Percentiles rank a stretch among this genome's conserved stretches.
Evolutionary conservation across 176 grass and related monocot species (phyloP).

Genomic region (Poa annua): DNA sequence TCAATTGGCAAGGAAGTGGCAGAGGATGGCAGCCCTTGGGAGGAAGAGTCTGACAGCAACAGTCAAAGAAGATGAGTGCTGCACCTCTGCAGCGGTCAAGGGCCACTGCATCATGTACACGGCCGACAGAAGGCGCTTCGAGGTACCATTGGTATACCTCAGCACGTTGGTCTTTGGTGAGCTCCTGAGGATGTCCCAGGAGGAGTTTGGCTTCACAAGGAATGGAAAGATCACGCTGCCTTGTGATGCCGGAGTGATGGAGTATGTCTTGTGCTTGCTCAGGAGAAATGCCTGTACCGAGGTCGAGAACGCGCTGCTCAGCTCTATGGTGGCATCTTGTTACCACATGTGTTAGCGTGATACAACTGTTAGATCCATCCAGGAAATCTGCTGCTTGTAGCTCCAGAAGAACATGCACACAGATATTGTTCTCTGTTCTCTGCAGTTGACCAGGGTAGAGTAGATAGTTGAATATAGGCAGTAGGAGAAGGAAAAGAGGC

Average conservation of each 20-base stretch:
- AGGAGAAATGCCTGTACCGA: slow-evolving; percentile 14
- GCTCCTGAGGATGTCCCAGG: slow-evolving; percentile 52
- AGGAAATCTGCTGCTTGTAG: slow-evolving; percentile 32
- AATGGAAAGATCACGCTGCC: slow-evolving; percentile 48
- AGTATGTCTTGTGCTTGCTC: slow-evolving; percentile 35
- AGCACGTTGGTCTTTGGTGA: slow-evolving; percentile 36
- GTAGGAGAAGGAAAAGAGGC: neutral
- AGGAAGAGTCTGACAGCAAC: slow-evolving; percentile 33
- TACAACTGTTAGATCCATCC: neutral
- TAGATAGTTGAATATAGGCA: neutral
- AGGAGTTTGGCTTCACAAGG: slow-evolving; percentile 46
- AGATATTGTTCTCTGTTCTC: neutral
- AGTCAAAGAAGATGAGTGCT: neutral
- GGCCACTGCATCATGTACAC: neutral
- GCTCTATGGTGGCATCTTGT: slow-evolving; percentile 31
- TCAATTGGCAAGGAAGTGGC: slow-evolving; percentile 54
- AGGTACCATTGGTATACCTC: slow-evolving; percentile 29
- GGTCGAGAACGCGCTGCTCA: slow-evolving; percentile 32
- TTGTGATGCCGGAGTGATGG: slow-evolving; percentile 39
- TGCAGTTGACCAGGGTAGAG: neutral
- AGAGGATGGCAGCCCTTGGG: slow-evolving; percentile 25
- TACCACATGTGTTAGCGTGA: neutral
- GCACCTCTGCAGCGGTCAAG: slow-evolving; percentile 26
- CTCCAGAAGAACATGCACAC: neutral
- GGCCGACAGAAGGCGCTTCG: neutral